phyloP scores from a whole-genome alignment of 371 early-diverging fungal genomes.

The Entomophthora muscae region DNA sequence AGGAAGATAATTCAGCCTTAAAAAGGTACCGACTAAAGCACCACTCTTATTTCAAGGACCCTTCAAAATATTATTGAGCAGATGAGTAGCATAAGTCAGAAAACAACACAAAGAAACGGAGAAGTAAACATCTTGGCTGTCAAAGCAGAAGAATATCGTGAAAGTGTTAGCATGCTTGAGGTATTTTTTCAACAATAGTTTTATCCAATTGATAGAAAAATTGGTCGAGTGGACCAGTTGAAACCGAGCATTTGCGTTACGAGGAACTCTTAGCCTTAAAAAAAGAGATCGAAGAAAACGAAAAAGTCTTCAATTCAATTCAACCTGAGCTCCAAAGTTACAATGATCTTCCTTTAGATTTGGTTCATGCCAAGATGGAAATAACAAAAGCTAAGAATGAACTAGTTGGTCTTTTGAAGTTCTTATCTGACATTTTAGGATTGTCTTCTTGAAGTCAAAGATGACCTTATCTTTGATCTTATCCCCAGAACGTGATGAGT shows the following conservation, averaged over 20 bases:
- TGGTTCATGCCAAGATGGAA: background rate
- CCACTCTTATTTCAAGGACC: background rate
- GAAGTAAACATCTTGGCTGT: background rate
- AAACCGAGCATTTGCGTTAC: background rate
- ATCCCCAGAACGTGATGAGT: background rate
- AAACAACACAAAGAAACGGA: background rate
- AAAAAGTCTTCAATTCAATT: background rate
- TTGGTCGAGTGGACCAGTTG: background rate
- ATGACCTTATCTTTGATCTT: background rate
- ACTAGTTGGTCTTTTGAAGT: background rate
- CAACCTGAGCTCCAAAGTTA: background rate
- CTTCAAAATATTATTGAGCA: background rate
- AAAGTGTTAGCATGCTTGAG: background rate
- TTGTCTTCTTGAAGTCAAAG: background rate
- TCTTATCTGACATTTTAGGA: background rate
- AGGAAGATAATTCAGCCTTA: background rate
- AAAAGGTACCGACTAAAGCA: background rate
- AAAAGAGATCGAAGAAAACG: background rate
- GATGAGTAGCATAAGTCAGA: background rate
- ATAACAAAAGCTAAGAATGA: background rate
- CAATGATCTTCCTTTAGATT: background rate
- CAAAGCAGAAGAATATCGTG: background rate
- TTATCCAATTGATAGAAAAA: background rate
- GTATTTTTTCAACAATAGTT: background rate
- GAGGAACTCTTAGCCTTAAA: background rate